These are phyloP conservation scores for Coemansia sp. DNA, from an alignment of 192 early-diverging fungal species.

Conservation along the genomic window DNA sequence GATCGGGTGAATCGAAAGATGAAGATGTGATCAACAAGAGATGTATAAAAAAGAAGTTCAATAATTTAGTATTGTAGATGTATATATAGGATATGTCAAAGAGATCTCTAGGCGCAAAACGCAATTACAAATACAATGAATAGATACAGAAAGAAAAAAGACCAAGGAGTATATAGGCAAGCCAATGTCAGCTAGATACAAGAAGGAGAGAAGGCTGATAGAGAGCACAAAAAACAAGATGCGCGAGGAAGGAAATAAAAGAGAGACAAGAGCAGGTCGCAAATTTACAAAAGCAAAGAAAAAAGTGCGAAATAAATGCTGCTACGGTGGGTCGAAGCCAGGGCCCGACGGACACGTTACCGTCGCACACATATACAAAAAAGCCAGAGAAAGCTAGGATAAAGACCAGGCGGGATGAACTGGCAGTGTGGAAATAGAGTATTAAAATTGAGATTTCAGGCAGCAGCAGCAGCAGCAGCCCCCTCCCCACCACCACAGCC, in stretches of 20 bases:
- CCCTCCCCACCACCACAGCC: not conserved
- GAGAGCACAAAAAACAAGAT: not conserved
- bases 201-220: not conserved
- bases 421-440: slow-evolving; percentile 8
- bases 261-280: no score
- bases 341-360: not conserved
- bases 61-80: not conserved
- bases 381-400: not conserved
- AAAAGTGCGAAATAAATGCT: no score
- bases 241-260: no score
- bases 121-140: no score
- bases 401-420: no score
- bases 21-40: not conserved
- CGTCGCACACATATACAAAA: not conserved
- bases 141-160: no score
- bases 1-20: no score
- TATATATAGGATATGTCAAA: no score
- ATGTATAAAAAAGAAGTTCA: not conserved
- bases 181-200: not conserved
- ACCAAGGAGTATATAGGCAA: no score
- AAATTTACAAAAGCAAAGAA: no score
- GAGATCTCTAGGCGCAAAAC: no score
- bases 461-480: not conserved
- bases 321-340: no score
- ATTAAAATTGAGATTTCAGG: slow-evolving; percentile 10